These are phyloP conservation scores for Penicillium sclerotigenum DNA, from an alignment of 2,329 filamentous ascomycete genomes.

Conservation along the genomic window DNA sequence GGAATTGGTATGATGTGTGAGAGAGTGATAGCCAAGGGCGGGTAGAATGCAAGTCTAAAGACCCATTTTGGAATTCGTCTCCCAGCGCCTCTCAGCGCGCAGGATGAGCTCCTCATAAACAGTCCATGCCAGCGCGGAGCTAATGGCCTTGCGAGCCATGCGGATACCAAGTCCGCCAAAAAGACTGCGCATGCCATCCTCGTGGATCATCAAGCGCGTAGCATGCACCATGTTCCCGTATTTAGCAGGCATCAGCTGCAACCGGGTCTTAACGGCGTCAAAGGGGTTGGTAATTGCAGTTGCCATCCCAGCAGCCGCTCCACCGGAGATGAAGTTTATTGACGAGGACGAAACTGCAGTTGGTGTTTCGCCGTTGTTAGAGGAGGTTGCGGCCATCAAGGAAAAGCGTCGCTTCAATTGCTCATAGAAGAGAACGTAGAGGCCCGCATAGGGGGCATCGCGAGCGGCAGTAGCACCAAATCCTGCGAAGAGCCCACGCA, in stretches of 20 bases:
- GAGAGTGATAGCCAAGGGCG: background rate
- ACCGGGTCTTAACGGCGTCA: conserved; percentile 90
- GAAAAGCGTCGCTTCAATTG: conserved; percentile 40
- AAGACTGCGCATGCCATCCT: conserved; percentile 76
- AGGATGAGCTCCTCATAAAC: conserved; percentile 91
- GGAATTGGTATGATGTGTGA: background rate
- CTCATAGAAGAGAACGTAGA: conserved; percentile 95
- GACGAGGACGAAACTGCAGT: conserved; percentile 39
- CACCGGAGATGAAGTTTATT: conserved; percentile 83
- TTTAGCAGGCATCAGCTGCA: conserved; percentile 79
- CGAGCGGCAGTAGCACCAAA: conserved; percentile 90
- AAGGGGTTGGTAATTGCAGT: conserved; percentile 94
- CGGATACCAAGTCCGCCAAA: conserved; percentile 83
- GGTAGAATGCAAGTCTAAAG: conserved; percentile 9
- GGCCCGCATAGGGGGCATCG: conserved; percentile 92
- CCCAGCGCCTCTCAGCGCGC: conserved; percentile 56
- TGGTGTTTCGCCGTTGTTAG: conserved; percentile 17
- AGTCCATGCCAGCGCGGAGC: conserved; percentile 94
- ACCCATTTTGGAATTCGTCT: conserved; percentile 25
- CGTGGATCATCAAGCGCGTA: conserved; percentile 69
- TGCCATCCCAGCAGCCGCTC: conserved; percentile 74
- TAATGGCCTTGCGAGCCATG: conserved; percentile 87
- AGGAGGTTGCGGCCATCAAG: conserved; percentile 18
- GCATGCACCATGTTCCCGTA: conserved; percentile 84
- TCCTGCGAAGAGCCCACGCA: conserved; percentile 84